A percentile compares a stretch with the other conserved stretches of the same genome.
These are phyloP conservation scores for Pseudopithomyces chartarum DNA, from an alignment of 2,329 filamentous ascomycete species.

Conservation along the genomic window DNA sequence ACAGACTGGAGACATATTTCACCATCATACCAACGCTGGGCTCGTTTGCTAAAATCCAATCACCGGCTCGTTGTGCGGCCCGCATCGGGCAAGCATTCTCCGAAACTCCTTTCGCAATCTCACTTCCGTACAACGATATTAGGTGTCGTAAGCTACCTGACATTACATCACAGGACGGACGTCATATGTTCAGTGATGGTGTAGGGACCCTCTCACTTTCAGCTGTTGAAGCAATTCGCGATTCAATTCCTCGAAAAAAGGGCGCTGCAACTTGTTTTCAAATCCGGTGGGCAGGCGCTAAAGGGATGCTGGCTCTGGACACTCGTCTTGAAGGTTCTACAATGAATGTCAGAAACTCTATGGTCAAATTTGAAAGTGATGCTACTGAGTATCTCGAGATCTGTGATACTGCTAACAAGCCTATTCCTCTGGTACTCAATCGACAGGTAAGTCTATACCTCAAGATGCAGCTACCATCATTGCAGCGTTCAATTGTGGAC, in stretches of 20 bases:
- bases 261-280: slow-evolving; percentile 65
- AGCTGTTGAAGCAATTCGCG: slow-evolving; percentile 53
- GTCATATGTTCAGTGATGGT: slow-evolving; percentile 74
- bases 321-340: slow-evolving; percentile 59
- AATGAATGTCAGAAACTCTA: slow-evolving; percentile 69
- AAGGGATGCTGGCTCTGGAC: slow-evolving; percentile 78
- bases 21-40: slow-evolving; percentile 11
- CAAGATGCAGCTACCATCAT: background rate
- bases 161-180: slow-evolving; percentile 51
- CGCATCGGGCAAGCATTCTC: slow-evolving; percentile 71
- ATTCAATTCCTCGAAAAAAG: slow-evolving; percentile 52
- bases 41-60: slow-evolving; percentile 50
- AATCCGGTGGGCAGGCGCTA: slow-evolving; percentile 72
- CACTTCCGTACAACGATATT: slow-evolving; percentile 24
- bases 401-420: slow-evolving; percentile 68
- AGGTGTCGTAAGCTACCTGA: slow-evolving; percentile 46
- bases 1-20: background rate
- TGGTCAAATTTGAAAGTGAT: slow-evolving; percentile 72
- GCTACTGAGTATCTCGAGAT: slow-evolving; percentile 64
- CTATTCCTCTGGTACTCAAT: slow-evolving; percentile 37
- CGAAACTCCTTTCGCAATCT: slow-evolving; percentile 72
- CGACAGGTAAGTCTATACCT: slow-evolving; percentile 4
- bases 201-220: slow-evolving; percentile 69
- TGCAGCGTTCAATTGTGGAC: too few species aligned
- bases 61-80: slow-evolving; percentile 61